These are phyloP conservation scores for Hypoxylon intermedium DNA, from an alignment of 495 filamentous ascomycete species.

Conservation along the genomic window DNA sequence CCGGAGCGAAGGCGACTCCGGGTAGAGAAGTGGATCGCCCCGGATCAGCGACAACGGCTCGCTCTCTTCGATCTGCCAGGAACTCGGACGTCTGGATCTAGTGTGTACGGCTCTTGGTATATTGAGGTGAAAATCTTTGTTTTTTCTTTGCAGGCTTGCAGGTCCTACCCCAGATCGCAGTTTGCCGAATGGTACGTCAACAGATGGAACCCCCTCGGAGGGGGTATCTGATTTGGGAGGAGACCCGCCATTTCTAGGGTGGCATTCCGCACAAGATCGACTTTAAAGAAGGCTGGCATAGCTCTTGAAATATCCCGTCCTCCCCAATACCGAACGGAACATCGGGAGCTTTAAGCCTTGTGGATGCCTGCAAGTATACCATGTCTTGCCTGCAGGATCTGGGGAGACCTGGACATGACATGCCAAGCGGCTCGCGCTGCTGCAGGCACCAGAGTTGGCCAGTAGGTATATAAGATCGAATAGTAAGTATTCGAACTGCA, in stretches of 20 bases:
- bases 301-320: constrained; percentile 25
- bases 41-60: constrained; percentile 31
- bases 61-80: constrained; percentile 27
- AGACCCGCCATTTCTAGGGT: constrained; percentile 30
- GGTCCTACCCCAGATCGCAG: constrained; percentile 36
- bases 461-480: constrained; percentile 8
- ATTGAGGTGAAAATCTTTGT: constrained; percentile 23
- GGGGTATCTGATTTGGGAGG: constrained; percentile 33
- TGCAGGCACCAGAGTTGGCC: constrained; percentile 31
- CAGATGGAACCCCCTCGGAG: constrained; percentile 28
- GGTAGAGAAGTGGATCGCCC: constrained; percentile 25
- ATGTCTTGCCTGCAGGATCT: constrained; percentile 30
- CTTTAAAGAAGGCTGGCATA: constrained; percentile 21
- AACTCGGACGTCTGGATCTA: constrained; percentile 31
- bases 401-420: constrained; percentile 25
- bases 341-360: constrained; percentile 39
- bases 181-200: constrained; percentile 26
- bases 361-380: constrained; percentile 31
- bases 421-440: constrained; percentile 18
- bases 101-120: constrained; percentile 20
- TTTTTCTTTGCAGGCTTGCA: constrained; percentile 4
- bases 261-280: constrained; percentile 33
- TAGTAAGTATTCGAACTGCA: constrained; percentile 9
- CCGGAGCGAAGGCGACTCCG: constrained; percentile 30
- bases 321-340: constrained; percentile 38